These are phyloP conservation scores for Furcasterigmium sp. DNA, from an alignment of 2,329 filamentous ascomycete genomes.

Conservation along the genomic window DNA sequence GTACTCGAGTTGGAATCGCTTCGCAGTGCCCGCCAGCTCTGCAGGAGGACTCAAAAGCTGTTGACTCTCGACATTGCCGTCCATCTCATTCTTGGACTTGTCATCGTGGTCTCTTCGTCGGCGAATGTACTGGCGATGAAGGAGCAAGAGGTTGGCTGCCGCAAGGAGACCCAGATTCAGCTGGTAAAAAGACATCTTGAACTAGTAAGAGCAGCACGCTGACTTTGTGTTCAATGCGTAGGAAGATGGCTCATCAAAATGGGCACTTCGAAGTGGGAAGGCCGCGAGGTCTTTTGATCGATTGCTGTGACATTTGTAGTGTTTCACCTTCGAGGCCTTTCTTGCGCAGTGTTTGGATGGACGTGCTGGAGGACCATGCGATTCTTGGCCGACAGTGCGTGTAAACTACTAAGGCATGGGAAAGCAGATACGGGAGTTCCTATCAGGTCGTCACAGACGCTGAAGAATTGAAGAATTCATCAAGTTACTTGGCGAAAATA, in stretches of 20 bases:
- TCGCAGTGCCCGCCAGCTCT: slow-evolving; percentile 7
- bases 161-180: slow-evolving; percentile 16
- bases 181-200: slow-evolving; percentile 16
- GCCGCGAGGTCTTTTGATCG: neutral
- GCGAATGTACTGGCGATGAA: slow-evolving; percentile 15
- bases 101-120: slow-evolving; percentile 4
- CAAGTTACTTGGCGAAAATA: too few relatives aligned
- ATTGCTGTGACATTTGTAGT: neutral
- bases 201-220: neutral
- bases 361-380: too few relatives aligned
- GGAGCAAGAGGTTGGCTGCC: slow-evolving; percentile 15
- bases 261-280: neutral
- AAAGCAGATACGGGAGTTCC: too few relatives aligned
- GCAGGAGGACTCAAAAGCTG: slow-evolving; percentile 3
- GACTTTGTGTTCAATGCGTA: neutral
- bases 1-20: slow-evolving; percentile 16
- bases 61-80: slow-evolving; percentile 6
- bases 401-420: too few relatives aligned
- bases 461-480: too few relatives aligned
- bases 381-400: too few relatives aligned
- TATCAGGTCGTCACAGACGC: too few relatives aligned
- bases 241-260: neutral
- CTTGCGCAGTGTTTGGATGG: too few relatives aligned
- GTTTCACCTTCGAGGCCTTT: neutral
- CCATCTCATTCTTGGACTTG: slow-evolving; percentile 6